phyloP scores from a whole-genome alignment of 2,329 filamentous ascomycete species.

The Diaporthe batatas region DNA sequence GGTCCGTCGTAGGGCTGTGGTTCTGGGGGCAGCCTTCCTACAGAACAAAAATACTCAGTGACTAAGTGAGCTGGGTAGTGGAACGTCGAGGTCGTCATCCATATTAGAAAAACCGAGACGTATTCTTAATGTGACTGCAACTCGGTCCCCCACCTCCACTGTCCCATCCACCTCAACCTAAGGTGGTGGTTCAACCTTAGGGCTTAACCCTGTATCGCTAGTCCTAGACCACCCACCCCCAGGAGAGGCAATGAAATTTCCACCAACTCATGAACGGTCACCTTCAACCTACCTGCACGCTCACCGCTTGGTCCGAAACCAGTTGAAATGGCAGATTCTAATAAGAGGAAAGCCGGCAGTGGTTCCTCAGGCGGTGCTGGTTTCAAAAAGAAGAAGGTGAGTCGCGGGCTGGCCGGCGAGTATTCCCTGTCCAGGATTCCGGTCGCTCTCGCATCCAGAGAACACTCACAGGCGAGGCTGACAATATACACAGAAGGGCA shows the following conservation, averaged over 20 bases:
- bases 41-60: neutral
- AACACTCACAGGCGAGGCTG: neutral
- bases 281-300: neutral
- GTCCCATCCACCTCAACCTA: neutral
- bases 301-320: neutral
- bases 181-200: neutral
- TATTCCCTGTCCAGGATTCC: neutral
- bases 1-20: neutral
- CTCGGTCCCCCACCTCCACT: neutral
- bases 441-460: neutral
- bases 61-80: neutral
- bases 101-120: neutral
- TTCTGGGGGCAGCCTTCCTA: neutral
- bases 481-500: slow-evolving; percentile 59
- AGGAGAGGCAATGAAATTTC: neutral
- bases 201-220: slow-evolving; percentile 2
- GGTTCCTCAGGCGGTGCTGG: slow-evolving; percentile 23
- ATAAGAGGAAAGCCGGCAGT: slow-evolving; percentile 34
- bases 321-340: slow-evolving; percentile 33
- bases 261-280: neutral
- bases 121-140: neutral
- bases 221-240: neutral
- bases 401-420: neutral
- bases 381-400: slow-evolving; percentile 41
- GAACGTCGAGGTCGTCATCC: neutral